Evolutionary conservation across 192 early-diverging fungal species (phyloP).

Genomic region (Backusella tuberculispora): DNA sequence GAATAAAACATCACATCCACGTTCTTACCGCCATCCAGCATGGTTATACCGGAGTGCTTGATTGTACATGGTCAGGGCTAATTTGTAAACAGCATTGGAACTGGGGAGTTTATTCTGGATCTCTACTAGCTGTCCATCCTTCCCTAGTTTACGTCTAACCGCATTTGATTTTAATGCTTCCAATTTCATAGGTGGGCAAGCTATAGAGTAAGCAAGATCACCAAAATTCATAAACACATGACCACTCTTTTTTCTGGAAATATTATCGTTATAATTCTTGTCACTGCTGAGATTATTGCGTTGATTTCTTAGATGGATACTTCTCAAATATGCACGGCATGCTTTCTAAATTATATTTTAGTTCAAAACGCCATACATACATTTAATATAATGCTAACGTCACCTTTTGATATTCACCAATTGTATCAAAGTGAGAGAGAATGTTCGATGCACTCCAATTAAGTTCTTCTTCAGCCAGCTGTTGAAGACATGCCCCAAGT

Average conservation of each 20-base stretch:
- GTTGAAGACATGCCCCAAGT: constrained; percentile 58
- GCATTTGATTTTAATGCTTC: constrained; percentile 44
- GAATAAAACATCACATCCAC: background rate
- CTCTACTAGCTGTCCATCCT: constrained; percentile 24
- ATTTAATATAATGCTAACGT: background rate
- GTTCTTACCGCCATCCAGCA: constrained; percentile 31
- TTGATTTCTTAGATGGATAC: constrained; percentile 14
- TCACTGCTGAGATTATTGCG: background rate
- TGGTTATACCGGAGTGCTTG: constrained; percentile 25
- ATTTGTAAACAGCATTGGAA: constrained; percentile 42
- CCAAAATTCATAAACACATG: constrained; percentile 57
- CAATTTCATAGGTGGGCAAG: constrained; percentile 55
- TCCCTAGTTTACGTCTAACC: constrained; percentile 22
- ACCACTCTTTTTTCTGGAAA: background rate
- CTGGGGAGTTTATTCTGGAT: background rate
- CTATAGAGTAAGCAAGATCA: constrained; percentile 51
- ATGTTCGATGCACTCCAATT: constrained; percentile 64
- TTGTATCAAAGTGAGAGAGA: constrained; percentile 46
- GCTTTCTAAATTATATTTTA: constrained; percentile 47
- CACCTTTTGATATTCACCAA: constrained; percentile 65
- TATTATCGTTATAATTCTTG: constrained; percentile 20
- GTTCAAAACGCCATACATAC: background rate
- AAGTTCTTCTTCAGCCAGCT: constrained; percentile 68
- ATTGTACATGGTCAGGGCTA: constrained; percentile 31
- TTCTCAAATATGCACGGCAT: constrained; percentile 63